phyloP scores from a whole-genome alignment of 2,329 filamentous ascomycete genomes.

The Tothia fuscella region DNA sequence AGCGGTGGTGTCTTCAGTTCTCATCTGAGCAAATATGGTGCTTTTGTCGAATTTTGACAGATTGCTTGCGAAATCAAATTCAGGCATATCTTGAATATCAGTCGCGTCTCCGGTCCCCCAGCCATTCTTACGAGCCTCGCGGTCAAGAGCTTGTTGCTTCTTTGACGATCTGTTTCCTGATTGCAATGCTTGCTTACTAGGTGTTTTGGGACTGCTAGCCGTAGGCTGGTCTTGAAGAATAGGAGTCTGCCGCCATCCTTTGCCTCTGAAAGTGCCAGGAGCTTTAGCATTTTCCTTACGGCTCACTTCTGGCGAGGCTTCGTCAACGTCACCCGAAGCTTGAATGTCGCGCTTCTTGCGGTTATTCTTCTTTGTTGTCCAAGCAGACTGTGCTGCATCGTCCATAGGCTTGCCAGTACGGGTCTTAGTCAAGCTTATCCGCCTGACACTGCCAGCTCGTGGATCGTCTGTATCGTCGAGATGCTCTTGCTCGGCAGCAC shows the following conservation, averaged over 20 bases:
- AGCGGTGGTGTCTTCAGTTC: slow-evolving; percentile 77
- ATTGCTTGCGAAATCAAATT: slow-evolving; percentile 86
- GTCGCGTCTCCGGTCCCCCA: slow-evolving; percentile 96
- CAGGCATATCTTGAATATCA: slow-evolving; percentile 82
- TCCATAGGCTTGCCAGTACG: slow-evolving; percentile 30
- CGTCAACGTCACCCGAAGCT: slow-evolving; percentile 27
- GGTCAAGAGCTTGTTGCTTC: slow-evolving; percentile 25
- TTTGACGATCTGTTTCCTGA: slow-evolving; percentile 25
- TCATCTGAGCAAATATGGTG: slow-evolving; percentile 81
- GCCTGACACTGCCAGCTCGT: slow-evolving; percentile 17
- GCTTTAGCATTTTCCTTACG: slow-evolving; percentile 22
- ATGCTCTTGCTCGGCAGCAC: slow-evolving; percentile 25
- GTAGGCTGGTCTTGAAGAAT: slow-evolving; percentile 49
- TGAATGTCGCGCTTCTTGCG: slow-evolving; percentile 33
- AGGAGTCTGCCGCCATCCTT: slow-evolving; percentile 57
- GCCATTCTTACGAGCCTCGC: slow-evolving; percentile 49
- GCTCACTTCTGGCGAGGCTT: slow-evolving; percentile 19
- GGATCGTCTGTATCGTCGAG: slow-evolving; percentile 23
- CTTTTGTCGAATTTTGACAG: slow-evolving; percentile 93
- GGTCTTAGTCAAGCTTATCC: slow-evolving; percentile 28
- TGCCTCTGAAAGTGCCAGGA: slow-evolving; percentile 38
- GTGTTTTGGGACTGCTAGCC: slow-evolving; percentile 26
- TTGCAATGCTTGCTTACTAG: slow-evolving; percentile 24
- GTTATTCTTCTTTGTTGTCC: slow-evolving; percentile 27
- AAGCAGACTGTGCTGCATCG: slow-evolving; percentile 16